These are phyloP conservation scores for Podochytrium sp. DNA, from an alignment of 192 early-diverging fungal species.

Conservation along the genomic window DNA sequence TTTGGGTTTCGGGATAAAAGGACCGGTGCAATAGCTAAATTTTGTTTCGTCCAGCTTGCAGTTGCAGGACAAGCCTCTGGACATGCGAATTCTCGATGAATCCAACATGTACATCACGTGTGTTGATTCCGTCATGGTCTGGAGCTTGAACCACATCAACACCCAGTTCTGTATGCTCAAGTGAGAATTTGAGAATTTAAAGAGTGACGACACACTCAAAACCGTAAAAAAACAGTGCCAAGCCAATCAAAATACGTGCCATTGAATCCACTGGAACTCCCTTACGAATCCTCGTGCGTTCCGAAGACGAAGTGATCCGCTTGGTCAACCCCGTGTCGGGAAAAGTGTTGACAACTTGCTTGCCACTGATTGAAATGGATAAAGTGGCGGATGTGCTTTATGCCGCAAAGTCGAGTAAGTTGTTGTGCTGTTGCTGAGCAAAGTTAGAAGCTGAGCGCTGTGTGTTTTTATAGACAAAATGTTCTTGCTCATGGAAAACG, in stretches of 20 bases:
- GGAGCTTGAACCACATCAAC: slow-evolving; percentile 58
- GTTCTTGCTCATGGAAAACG: slow-evolving; percentile 51
- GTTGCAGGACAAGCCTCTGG: slow-evolving; percentile 45
- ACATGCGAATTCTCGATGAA: slow-evolving; percentile 49
- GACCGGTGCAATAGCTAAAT: not conserved
- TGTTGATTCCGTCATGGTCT: slow-evolving; percentile 39
- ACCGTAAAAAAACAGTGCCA: slow-evolving; percentile 29
- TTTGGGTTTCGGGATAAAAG: not conserved
- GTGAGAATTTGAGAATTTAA: slow-evolving; percentile 20
- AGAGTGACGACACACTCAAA: not conserved
- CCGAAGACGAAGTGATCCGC: slow-evolving; percentile 55
- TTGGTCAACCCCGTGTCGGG: slow-evolving; percentile 47
- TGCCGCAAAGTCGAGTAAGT: slow-evolving; percentile 24
- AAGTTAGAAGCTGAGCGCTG: not conserved
- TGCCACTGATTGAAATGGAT: slow-evolving; percentile 58
- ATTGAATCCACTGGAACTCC: slow-evolving; percentile 29
- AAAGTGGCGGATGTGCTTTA: slow-evolving; percentile 40
- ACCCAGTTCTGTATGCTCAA: slow-evolving; percentile 48
- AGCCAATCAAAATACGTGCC: slow-evolving; percentile 16
- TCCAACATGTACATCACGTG: slow-evolving; percentile 40
- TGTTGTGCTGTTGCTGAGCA: not conserved
- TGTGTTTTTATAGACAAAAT: slow-evolving; percentile 38
- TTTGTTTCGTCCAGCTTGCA: slow-evolving; percentile 42
- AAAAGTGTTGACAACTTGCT: slow-evolving; percentile 51
- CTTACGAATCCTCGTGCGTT: slow-evolving; percentile 43